Evolutionary conservation across 1,139 yeast genomes (phyloP), one percentile per base, ranked within the genome.

Genomic region (Geotrichum carabidarum): DNA sequence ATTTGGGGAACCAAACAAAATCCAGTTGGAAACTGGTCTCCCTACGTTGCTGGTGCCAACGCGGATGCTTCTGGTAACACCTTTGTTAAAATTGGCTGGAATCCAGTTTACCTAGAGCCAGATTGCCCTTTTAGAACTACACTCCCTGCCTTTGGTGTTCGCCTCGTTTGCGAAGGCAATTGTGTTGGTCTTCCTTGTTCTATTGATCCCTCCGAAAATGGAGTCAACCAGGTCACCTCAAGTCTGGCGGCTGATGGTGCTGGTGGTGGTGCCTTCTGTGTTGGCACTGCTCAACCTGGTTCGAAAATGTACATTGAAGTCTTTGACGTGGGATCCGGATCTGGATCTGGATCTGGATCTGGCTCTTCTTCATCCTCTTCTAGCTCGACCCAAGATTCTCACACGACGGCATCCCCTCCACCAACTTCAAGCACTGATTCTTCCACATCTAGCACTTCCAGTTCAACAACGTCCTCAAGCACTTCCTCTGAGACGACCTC

Each of bases 21-120:
- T 59, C 83, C 93, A 18, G 74, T 75, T 61, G 96, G 96, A 57
- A 88, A 89, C 78, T 89, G 96, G 96, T 74, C 95, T 30, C 96
- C 96, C 30, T 89, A 86, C 64, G 95, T 89, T 59, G 95, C 94
- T 14, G 96, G 96, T 61, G 89, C 91, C 62, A 88, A 88, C 74
- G 80, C 80, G 73, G 95, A 86, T 69, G 70, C 69, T 56, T 69
- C 67, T 55, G 86, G 88, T 32, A 79, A 81, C 68, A 87, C 96
- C 2, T 88, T 63, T 68, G 86, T 86, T 62, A 89, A 86, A 73
- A 81, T 89, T 67, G 96, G 94, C 50, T 88, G 95, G 94, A 89
- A 89, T 71, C 96, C 96, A 18, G 80, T 85, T 60, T 86, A 86
- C 70, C 70, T 86, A 61, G 91, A 84, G 62, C 77, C 74, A 51